Percentiles rank a stretch among this genome's conserved stretches.
Conservation (phyloP, 805 yeast genomes). For the Alloascoidea hylecoeti region DNA sequence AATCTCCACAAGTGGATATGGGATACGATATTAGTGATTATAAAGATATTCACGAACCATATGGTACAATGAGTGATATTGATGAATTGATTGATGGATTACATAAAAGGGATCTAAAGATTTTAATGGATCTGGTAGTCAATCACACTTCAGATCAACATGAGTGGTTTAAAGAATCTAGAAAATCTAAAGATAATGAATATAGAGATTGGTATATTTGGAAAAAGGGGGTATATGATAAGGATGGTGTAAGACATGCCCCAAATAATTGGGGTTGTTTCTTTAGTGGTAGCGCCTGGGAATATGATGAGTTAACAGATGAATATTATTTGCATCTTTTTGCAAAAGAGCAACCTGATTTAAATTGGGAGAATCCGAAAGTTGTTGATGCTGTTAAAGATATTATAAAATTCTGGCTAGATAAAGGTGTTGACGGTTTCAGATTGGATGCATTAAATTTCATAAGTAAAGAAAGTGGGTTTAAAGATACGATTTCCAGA, state of each 20-base stretch:
- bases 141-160: slow-evolving; percentile 45
- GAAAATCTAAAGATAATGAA: slow-evolving; percentile 32
- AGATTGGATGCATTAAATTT: slow-evolving; percentile 41
- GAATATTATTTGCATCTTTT: slow-evolving; percentile 43
- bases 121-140: slow-evolving; percentile 41
- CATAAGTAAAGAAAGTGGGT: too few species aligned
- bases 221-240: slow-evolving; percentile 33
- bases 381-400: too few species aligned
- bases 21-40: slow-evolving; percentile 48
- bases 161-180: slow-evolving; percentile 42
- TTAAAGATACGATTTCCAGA: too few species aligned
- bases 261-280: slow-evolving; percentile 43
- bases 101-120: slow-evolving; percentile 34
- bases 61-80: slow-evolving; percentile 41
- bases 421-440: slow-evolving; percentile 44
- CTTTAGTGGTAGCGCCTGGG: slow-evolving; percentile 45
- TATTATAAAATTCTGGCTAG: slow-evolving; percentile 38
- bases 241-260: slow-evolving; percentile 33
- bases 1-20: slow-evolving; percentile 48
- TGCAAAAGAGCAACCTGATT: slow-evolving; percentile 41
- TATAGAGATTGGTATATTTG: slow-evolving; percentile 52
- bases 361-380: slow-evolving; percentile 43
- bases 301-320: slow-evolving; percentile 34
- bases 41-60: slow-evolving; percentile 32
- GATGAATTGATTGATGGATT: slow-evolving; percentile 29